These are phyloP conservation scores for Lenwebbia sp. DNA, from an alignment of 345 rosid species.

Conservation along the genomic window DNA sequence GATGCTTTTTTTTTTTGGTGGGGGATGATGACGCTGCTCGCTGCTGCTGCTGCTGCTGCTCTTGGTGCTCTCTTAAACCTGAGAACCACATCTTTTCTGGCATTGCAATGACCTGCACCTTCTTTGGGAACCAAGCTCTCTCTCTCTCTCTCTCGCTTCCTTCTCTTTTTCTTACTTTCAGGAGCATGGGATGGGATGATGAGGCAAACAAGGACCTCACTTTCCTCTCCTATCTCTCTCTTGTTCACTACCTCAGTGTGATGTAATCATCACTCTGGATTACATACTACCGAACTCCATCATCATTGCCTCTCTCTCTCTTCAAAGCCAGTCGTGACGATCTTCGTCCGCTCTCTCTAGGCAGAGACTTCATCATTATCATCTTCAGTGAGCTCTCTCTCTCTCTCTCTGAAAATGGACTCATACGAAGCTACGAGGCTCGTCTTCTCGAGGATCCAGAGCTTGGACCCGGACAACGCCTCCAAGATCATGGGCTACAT, in stretches of 20 bases:
- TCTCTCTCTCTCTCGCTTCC: background rate
- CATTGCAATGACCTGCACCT: background rate
- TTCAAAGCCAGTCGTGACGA: background rate
- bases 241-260: background rate
- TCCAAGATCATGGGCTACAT: slow-evolving; percentile 63
- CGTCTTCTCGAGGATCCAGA: slow-evolving; percentile 49
- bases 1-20: background rate
- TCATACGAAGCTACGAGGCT: slow-evolving; percentile 49
- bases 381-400: background rate
- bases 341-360: background rate
- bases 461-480: slow-evolving; percentile 50
- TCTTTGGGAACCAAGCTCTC: background rate
- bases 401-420: slow-evolving; percentile 25
- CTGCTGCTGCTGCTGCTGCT: background rate
- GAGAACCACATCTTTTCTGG: background rate
- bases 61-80: background rate
- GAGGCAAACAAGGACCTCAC: background rate
- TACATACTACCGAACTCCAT: background rate
- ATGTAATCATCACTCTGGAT: background rate
- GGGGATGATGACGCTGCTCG: background rate
- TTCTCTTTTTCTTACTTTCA: background rate
- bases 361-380: background rate
- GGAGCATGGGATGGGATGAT: background rate
- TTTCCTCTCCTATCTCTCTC: background rate
- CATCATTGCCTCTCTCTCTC: background rate